A percentile compares a stretch with the other conserved stretches of the same genome.
These are phyloP conservation scores for Blastobotrys terrestris DNA, from an alignment of 805 yeast species.

Conservation along the genomic window DNA sequence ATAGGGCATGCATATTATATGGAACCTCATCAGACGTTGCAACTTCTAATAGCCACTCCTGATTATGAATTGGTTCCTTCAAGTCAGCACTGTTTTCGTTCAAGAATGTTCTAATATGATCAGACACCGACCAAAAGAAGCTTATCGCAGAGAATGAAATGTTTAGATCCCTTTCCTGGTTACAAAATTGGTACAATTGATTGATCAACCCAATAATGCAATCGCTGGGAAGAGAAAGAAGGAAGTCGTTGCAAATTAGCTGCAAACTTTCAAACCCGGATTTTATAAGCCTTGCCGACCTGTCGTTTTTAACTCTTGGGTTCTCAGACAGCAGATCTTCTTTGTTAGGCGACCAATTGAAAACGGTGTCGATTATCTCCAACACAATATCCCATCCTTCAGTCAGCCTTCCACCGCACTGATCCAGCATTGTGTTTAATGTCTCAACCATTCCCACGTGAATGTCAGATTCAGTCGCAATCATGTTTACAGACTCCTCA, in stretches of 20 bases:
- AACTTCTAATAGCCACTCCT: conserved; percentile 23
- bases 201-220: conserved; percentile 63
- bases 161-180: conserved; percentile 69
- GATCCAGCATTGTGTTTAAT: conserved; percentile 66
- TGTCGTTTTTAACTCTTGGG: conserved; percentile 30
- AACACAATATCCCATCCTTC: conserved; percentile 74
- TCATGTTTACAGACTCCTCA: conserved; percentile 8
- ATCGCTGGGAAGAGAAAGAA: conserved; percentile 61
- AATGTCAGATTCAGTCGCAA: conserved; percentile 57
- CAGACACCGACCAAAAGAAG: conserved; percentile 89
- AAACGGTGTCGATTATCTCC: conserved; percentile 37
- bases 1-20: conserved; percentile 35
- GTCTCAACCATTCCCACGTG: conserved; percentile 56
- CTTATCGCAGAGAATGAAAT: conserved; percentile 88
- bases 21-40: conserved; percentile 13
- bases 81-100: conserved; percentile 24
- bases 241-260: conserved; percentile 77
- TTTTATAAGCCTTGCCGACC: conserved; percentile 47
- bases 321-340: conserved; percentile 32
- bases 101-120: conserved; percentile 43
- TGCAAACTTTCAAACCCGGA: conserved; percentile 79
- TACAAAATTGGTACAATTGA: conserved; percentile 63
- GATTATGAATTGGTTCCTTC: conserved; percentile 8
- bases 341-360: conserved; percentile 17
- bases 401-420: conserved; percentile 57